Evolutionary conservation across 768 basidiomycete species (phyloP).

Genomic region (Saitozyma sp.): DNA sequence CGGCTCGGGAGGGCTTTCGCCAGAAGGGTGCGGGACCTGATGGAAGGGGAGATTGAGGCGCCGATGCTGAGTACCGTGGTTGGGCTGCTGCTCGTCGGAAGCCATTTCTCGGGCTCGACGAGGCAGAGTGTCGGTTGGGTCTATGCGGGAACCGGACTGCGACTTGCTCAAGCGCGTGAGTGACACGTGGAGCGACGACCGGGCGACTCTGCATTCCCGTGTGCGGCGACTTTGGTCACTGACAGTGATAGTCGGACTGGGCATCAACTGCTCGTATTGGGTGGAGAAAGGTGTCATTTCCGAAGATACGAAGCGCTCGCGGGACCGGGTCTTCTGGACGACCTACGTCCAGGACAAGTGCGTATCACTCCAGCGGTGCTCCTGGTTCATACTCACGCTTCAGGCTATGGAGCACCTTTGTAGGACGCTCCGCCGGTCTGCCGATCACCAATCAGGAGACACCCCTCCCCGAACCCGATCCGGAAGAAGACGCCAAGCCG

Average conservation of each 20-base stretch:
- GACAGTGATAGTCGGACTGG: constrained; percentile 35
- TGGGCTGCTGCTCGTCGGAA: constrained; percentile 54
- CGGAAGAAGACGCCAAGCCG: constrained; percentile 3
- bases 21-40: constrained; percentile 53
- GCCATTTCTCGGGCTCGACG: constrained; percentile 54
- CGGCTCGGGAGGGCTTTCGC: constrained; percentile 28
- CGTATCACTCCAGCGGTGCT: not conserved
- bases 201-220: not conserved
- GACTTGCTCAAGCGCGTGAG: constrained; percentile 41
- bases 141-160: constrained; percentile 54
- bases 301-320: constrained; percentile 1
- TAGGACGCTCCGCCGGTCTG: constrained; percentile 20
- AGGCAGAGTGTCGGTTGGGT: constrained; percentile 57
- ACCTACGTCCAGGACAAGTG: constrained; percentile 33
- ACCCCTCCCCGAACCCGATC: constrained; percentile 2
- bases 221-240: not conserved
- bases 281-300: constrained; percentile 28
- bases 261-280: constrained; percentile 31
- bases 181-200: not conserved
- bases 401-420: constrained; percentile 30
- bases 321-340: constrained; percentile 23
- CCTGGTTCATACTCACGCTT: not conserved
- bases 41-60: constrained; percentile 55
- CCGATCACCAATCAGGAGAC: constrained; percentile 9
- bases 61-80: constrained; percentile 56